These are phyloP conservation scores for Pouteria campechiana DNA, from an alignment of 179 eudicot genomes.

Conservation along the genomic window DNA sequence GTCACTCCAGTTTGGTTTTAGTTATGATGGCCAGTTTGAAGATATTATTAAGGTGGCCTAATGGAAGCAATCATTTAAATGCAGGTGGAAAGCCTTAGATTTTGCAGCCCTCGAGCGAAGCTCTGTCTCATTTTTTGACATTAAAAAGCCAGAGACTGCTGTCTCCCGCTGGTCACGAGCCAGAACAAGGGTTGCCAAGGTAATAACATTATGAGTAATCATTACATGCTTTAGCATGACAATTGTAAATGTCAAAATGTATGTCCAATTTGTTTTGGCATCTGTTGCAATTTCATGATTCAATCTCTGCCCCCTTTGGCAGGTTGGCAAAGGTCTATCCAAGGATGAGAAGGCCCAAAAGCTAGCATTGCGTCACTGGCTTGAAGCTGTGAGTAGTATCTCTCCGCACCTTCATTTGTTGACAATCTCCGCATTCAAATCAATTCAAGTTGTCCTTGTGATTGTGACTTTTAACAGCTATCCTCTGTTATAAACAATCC, in stretches of 20 bases:
- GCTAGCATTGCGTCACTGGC: constrained; percentile 49
- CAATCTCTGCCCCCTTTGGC: no score
- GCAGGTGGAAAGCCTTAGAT: constrained; percentile 93
- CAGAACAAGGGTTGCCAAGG: constrained; percentile 77
- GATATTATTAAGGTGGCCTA: neutral
- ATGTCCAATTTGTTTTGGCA: no score
- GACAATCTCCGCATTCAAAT: neutral
- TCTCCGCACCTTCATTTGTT: neutral
- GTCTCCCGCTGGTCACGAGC: constrained; percentile 85
- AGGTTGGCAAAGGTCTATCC: constrained; percentile 68
- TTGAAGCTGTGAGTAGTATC: constrained; percentile 44
- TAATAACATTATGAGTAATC: constrained; percentile 5
- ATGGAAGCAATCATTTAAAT: neutral
- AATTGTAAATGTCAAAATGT: no score
- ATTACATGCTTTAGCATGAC: no score
- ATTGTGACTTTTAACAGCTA: neutral
- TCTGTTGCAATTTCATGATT: no score
- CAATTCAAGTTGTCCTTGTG: neutral
- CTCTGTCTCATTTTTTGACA: constrained; percentile 63
- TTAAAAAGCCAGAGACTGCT: constrained; percentile 75
- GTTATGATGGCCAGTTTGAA: no score
- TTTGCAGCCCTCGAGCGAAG: constrained; percentile 68
- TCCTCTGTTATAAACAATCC: no score
- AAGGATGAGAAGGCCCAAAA: constrained; percentile 54
- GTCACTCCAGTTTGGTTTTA: neutral